phyloP scores from a whole-genome alignment of 768 basidiomycete species.

The Pulveroboletus frians region DNA sequence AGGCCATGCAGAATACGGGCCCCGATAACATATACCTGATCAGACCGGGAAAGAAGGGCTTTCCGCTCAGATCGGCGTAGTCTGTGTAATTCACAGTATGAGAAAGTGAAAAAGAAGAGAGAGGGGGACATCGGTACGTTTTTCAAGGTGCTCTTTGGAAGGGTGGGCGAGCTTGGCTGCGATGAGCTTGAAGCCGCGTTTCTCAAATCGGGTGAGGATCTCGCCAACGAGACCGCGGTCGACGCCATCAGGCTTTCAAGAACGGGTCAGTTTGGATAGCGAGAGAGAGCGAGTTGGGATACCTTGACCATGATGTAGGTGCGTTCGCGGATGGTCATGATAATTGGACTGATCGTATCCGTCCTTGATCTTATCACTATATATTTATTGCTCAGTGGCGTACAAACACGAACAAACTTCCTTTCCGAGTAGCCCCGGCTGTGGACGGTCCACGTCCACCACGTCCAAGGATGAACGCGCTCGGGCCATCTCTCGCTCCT shows the following conservation, averaged over 20 bases:
- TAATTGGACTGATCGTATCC: conserved; percentile 39
- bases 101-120: not conserved
- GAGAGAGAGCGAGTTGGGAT: not conserved
- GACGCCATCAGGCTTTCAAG: conserved; percentile 89
- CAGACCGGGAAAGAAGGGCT: conserved; percentile 94
- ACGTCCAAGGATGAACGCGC: conserved; percentile 35
- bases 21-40: conserved; percentile 96
- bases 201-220: conserved; percentile 95
- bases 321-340: conserved; percentile 53
- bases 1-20: conserved; percentile 94
- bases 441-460: not conserved
- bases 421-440: conserved; percentile 19
- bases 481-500: conserved; percentile 73
- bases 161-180: conserved; percentile 89
- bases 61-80: conserved; percentile 92
- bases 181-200: conserved; percentile 95
- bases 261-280: not conserved
- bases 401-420: conserved; percentile 43
- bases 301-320: conserved; percentile 99
- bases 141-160: conserved; percentile 80
- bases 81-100: conserved; percentile 40
- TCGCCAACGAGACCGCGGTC: conserved; percentile 92
- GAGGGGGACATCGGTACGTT: conserved; percentile 45
- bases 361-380: conserved; percentile 26
- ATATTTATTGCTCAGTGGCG: not conserved